Conservation (phyloP, 805 yeast genomes). For the Metschnikowia noctiluminum region DNA sequence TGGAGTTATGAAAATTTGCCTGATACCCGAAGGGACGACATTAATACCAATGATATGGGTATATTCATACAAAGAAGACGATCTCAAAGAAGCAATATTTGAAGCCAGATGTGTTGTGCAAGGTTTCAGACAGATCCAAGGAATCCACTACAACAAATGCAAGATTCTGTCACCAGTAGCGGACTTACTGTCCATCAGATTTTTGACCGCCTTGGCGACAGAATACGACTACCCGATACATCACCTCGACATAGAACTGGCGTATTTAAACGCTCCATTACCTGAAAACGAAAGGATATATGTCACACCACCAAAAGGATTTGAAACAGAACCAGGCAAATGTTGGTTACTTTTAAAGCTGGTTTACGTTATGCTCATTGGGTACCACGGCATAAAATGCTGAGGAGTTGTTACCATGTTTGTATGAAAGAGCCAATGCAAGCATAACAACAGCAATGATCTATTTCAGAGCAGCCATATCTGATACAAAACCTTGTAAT, state of each 20-base stretch:
- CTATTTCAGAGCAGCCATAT: no score
- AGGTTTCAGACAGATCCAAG: background rate
- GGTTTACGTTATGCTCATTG: background rate
- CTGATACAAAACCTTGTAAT: no score
- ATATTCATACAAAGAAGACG: background rate
- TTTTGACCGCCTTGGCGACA: background rate
- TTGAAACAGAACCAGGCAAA: no score
- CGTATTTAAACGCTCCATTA: background rate
- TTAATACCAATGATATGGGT: no score
- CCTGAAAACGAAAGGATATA: background rate
- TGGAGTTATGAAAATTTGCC: no score
- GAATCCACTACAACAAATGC: background rate
- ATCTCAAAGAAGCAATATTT: background rate
- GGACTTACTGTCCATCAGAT: background rate
- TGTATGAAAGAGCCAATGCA: no score
- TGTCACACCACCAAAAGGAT: background rate
- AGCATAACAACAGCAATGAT: no score
- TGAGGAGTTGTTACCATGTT: no score
- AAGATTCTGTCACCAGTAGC: background rate
- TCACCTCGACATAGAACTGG: background rate
- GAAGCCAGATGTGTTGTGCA: background rate
- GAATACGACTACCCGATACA: background rate
- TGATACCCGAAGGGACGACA: no score
- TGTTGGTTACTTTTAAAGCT: background rate
- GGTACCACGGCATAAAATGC: no score